Percentiles rank a stretch among this genome's conserved stretches.
These are phyloP conservation scores for Vitis riparia DNA, from an alignment of 164 flowering plant species.

Conservation along the genomic window DNA sequence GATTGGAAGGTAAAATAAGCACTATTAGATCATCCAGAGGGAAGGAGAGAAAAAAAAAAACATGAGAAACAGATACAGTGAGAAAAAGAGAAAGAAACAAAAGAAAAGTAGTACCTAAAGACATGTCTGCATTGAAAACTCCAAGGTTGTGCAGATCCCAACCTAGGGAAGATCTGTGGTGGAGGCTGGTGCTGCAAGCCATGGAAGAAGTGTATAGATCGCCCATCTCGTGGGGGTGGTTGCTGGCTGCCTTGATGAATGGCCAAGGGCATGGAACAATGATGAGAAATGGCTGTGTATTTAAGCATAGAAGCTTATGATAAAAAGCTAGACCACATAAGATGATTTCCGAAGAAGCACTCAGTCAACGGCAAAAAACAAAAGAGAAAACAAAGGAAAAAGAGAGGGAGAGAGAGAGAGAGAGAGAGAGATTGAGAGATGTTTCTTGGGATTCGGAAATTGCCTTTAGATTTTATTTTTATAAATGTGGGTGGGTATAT, in stretches of 20 bases:
- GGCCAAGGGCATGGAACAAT: background rate
- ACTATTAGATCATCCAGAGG: no score
- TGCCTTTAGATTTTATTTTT: constrained; percentile 4
- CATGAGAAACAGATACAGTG: constrained; percentile 3
- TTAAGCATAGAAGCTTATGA: constrained; percentile 11
- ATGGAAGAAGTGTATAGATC: constrained; percentile 37
- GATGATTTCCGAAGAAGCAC: constrained; percentile 21
- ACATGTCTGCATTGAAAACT: constrained; percentile 64
- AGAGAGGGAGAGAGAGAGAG: constrained; percentile 7
- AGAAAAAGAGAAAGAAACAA: constrained; percentile 3
- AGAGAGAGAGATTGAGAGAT: constrained; percentile 2
- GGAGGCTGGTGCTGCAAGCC: constrained; percentile 27
- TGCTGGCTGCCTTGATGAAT: background rate
- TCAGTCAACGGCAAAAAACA: constrained; percentile 50
- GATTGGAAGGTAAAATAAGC: background rate
- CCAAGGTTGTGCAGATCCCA: constrained; percentile 54
- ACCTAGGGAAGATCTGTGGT: constrained; percentile 38
- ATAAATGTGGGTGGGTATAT: constrained; percentile 7
- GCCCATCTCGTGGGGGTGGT: constrained; percentile 11
- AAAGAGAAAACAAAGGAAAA: constrained; percentile 5
- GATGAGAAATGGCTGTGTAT: constrained; percentile 13
- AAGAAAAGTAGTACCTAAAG: constrained; percentile 29
- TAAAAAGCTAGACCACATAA: background rate
- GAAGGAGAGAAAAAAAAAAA: background rate
- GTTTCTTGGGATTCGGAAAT: constrained; percentile 55